Base-by-base conservation (phyloP, 306 rosid genomes). In the Vigna unguiculata region DNA sequence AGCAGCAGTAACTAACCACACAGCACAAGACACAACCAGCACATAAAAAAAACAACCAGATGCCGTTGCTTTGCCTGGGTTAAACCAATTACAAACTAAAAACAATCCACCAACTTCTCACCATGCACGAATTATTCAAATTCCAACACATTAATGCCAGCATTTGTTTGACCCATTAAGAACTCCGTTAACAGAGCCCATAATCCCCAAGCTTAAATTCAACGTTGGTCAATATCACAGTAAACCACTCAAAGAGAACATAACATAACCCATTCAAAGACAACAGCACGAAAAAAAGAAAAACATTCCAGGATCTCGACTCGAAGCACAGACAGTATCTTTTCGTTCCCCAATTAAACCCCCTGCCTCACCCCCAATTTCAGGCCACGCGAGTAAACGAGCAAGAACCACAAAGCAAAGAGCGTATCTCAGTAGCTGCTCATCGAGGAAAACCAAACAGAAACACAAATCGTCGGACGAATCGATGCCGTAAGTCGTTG, bases 71-170 rank as follows among this genome's bases (percentile, higher is more conserved):
- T 1, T 59, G 43, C 13, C 2, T 12, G 40, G 67, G 34, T 2
- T 34, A 7, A 6, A 9, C 28, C 2, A 21, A 38, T 61, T 72
- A 45, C 45, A 76, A 12, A 20, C 45, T 30, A 59, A 10, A 59
- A 57, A 40, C 11, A 38, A 40, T 9, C 19, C 17, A 49, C 80
- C 80, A 59, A 16, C 10, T 58, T 30, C 49, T 60, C 55, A 52
- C 63, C 83, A 32, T 19, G 15, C 10, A 49, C 15, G 13, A 52
- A 55, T 65, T 6, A 62, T 12, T 46, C 24, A 51, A 60, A 59
- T 9, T 32, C 54, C 13, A 57, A 62, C 55, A 70, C 63, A 78
- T 12, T 19, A 57, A 68, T 19, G 0, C 71, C 60, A 78, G 69
- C 69, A 76, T 7, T 75, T 24, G 72, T 7, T 70, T 34, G 72